Base-by-base conservation (phyloP, 768 basidiomycete genomes). In the Boletales sp. region DNA sequence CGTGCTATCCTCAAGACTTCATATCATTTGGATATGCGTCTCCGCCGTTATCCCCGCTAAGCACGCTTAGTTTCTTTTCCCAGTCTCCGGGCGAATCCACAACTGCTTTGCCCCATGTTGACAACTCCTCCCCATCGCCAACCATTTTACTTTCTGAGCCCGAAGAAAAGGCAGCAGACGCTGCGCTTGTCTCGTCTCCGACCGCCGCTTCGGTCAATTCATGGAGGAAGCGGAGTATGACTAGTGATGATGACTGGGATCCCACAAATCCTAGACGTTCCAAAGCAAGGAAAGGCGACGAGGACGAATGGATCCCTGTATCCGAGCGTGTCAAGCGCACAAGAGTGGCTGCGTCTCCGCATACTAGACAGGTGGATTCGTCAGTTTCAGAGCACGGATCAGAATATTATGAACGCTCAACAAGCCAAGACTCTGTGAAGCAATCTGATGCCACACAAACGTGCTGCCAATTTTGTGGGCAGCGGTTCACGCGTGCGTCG, bases 291-390 rank as follows among this genome's bases (percentile, higher is more conserved):
- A 49, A 54, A 8, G 12, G 32, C 32, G 63, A 64, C 15, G 63
- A 65, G 1, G 61, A 58, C 0, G 63, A 64, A 14, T 64, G 64
- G 61, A 47, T 5, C 1, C 63, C 63, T 0, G 19, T 1, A 2
- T 32, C 13, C 14, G 41, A 31, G 30, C 53, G 53, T 3, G 31
- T 32, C 13, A 60, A 51, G 41, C 55, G 45, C 29, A n/a, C 29
- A 3, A 52, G 42, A 14, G 10, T 15, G 4, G 18, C 14, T 5
- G 30, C 40, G 1, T 41, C 43, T 9, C 38, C 40, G 3, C 40
- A 46, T 13, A 29, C 43, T 6, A 24, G 38, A 8, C 43, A 34
- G 7, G 9, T 3, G 12, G 8, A 17, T 6, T 2, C 24, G 24
- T 27, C 24, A 5, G 24, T 27, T 27, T 2, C 49, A 11, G 32